Conservation (phyloP, 2,329 filamentous ascomycete species). For the Claviceps cyperi region DNA sequence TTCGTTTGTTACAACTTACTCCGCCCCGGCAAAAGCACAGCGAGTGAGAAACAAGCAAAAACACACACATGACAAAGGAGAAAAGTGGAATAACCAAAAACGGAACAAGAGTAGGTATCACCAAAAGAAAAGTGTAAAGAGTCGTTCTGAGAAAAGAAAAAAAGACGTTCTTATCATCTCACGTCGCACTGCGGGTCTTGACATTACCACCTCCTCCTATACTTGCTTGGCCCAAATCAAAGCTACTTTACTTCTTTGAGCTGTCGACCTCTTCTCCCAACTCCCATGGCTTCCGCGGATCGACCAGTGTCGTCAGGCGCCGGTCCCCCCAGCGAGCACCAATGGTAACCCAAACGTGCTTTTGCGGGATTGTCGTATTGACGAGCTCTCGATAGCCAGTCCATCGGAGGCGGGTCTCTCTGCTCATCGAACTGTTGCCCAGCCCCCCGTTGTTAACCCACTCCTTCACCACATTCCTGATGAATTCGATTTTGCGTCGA, state of each 20-base stretch:
- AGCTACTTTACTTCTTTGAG: conserved; percentile 13
- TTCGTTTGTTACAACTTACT: too few species aligned
- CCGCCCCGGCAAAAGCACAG: background rate
- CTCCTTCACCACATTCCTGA: conserved; percentile 51
- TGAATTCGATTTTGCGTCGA: conserved; percentile 59
- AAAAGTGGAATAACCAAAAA: conserved; percentile 4
- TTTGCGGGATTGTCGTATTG: conserved; percentile 35
- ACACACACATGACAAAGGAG: too few species aligned
- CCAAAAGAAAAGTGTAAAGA: conserved; percentile 3
- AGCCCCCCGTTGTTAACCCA: conserved; percentile 59
- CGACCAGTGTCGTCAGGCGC: conserved; percentile 39
- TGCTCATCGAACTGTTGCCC: conserved; percentile 48
- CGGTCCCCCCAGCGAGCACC: conserved; percentile 47
- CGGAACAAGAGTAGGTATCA: conserved; percentile 4
- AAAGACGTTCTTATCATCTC: background rate
- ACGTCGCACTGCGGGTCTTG: background rate
- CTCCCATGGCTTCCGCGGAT: conserved; percentile 37
- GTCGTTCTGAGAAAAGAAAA: background rate
- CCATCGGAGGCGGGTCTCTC: conserved; percentile 42
- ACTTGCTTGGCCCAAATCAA: background rate
- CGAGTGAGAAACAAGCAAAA: background rate
- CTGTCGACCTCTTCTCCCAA: conserved; percentile 33
- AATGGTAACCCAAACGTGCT: conserved; percentile 56
- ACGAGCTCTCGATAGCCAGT: conserved; percentile 41
- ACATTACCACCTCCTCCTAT: background rate